phyloP scores from a whole-genome alignment of 139 green algal species.

The Pseudopediastrum boryanum region DNA sequence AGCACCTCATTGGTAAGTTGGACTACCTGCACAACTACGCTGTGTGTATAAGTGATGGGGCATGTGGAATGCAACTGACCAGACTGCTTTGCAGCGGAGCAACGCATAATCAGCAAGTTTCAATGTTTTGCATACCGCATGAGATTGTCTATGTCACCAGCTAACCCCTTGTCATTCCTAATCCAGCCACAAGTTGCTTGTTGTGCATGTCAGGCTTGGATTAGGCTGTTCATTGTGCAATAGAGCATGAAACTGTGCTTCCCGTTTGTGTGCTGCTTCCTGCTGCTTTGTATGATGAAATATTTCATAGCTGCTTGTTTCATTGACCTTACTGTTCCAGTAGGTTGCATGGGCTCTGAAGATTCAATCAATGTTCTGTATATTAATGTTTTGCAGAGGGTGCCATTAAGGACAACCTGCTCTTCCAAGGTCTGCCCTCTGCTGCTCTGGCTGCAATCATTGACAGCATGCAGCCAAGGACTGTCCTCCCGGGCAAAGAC shows the following conservation, averaged over 20 bases:
- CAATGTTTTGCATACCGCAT: no score
- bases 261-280: background rate
- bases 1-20: slow-evolving; percentile 31
- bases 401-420: slow-evolving; percentile 73
- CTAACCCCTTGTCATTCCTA: no score
- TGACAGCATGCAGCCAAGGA: slow-evolving; percentile 70
- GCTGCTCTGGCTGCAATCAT: slow-evolving; percentile 76
- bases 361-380: no score
- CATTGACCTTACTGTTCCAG: background rate
- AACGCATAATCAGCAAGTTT: no score
- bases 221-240: no score
- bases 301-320: background rate
- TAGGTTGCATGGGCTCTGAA: background rate
- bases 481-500: slow-evolving; percentile 51
- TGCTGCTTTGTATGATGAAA: background rate
- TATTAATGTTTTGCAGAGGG: slow-evolving; percentile 44
- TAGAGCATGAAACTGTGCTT: background rate
- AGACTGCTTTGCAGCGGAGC: no score
- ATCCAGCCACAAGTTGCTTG: no score
- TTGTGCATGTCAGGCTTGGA: no score
- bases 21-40: background rate
- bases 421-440: slow-evolving; percentile 74
- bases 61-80: background rate
- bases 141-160: no score
- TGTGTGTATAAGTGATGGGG: background rate